A percentile compares a stretch with the other conserved stretches of the same genome.
These are phyloP conservation scores for Eucalyptus microcorys DNA, from an alignment of 345 rosid species.

Conservation along the genomic window DNA sequence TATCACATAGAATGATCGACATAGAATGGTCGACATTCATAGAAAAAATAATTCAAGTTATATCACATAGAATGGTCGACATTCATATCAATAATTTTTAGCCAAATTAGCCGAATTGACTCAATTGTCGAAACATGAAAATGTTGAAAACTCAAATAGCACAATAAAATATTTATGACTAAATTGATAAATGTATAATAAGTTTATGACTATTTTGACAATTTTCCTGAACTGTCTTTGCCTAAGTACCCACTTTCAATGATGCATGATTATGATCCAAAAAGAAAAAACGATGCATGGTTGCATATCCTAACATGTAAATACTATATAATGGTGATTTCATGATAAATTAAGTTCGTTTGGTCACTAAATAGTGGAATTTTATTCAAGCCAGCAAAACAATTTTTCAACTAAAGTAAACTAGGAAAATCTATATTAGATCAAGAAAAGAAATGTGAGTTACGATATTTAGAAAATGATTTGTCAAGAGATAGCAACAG, in stretches of 20 bases:
- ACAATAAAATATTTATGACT: too few species aligned
- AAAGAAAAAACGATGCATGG: neutral
- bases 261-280: neutral
- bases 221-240: neutral
- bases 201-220: neutral
- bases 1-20: too few species aligned
- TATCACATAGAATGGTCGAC: too few species aligned
- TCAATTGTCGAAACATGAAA: too few species aligned
- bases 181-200: too few species aligned
- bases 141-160: too few species aligned
- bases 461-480: neutral
- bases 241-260: neutral
- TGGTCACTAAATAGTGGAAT: neutral
- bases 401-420: neutral
- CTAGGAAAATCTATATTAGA: neutral
- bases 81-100: too few species aligned
- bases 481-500: neutral
- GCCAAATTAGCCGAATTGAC: accelerated
- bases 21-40: too few species aligned
- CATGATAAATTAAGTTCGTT: neutral
- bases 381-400: neutral
- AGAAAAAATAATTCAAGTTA: too few species aligned
- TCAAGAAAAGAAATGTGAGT: neutral
- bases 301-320: neutral
- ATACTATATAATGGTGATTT: neutral